Conservation (phyloP, 139 green algal species). For the Tetraselmis chui region DNA sequence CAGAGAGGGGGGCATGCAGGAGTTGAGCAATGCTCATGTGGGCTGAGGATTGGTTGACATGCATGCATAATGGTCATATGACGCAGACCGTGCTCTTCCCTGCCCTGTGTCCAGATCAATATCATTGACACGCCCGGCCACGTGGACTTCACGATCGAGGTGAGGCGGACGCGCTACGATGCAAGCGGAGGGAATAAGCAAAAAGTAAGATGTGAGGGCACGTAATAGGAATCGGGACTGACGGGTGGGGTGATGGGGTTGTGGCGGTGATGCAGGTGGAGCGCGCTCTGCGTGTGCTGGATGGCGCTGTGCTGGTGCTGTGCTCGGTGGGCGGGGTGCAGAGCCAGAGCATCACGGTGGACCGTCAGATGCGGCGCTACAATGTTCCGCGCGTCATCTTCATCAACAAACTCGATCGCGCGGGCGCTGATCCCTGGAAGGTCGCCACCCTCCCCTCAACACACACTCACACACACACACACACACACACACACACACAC, state of each 20-base stretch:
- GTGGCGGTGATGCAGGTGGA: constrained; percentile 57
- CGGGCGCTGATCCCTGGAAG: constrained; percentile 75
- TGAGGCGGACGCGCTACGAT: background rate
- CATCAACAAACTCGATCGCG: constrained; percentile 92
- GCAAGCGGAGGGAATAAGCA: no score
- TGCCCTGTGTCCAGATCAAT: constrained; percentile 96
- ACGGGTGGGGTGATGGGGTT: background rate
- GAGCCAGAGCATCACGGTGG: constrained; percentile 89
- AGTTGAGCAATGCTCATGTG: no score
- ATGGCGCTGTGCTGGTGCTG: constrained; percentile 94
- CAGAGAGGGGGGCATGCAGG: no score
- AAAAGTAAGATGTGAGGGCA: no score
- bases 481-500: background rate
- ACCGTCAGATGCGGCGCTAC: constrained; percentile 94
- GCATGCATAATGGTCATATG: no score
- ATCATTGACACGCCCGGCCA: constrained; percentile 97
- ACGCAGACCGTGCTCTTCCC: no score
- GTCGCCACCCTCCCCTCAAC: no score
- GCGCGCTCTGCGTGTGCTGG: constrained; percentile 89
- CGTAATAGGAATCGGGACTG: no score
- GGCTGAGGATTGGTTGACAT: no score
- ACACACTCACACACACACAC: no score
- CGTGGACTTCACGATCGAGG: constrained; percentile 99
- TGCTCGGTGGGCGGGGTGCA: constrained; percentile 63
- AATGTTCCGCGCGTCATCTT: constrained; percentile 85